These are phyloP conservation scores for Nemania sp. DNA, from an alignment of 2,329 filamentous ascomycete species.

Conservation along the genomic window DNA sequence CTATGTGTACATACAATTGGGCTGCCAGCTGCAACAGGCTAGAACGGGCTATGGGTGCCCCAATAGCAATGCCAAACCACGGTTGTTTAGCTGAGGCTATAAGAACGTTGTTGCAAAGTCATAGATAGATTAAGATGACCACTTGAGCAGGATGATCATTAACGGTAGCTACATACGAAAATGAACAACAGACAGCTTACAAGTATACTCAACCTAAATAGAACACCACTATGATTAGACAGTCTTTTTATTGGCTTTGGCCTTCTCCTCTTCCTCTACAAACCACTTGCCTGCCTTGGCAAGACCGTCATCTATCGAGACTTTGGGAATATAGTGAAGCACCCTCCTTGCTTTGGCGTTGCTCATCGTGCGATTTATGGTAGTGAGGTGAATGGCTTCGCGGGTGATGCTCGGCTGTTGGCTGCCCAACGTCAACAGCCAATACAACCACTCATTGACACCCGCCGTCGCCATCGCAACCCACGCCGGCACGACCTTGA, in stretches of 20 bases:
- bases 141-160: too few relatives aligned
- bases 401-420: slow-evolving; percentile 22
- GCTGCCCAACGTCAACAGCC: slow-evolving; percentile 22
- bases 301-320: slow-evolving; percentile 22
- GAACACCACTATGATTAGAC: too few relatives aligned
- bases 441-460: slow-evolving; percentile 34
- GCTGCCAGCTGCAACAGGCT: too few relatives aligned
- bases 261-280: slow-evolving; percentile 16
- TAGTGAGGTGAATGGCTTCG: slow-evolving; percentile 25
- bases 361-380: slow-evolving; percentile 26
- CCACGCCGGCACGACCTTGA: slow-evolving; percentile 30
- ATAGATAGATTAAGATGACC: too few relatives aligned
- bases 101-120: too few relatives aligned
- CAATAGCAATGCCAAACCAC: too few relatives aligned
- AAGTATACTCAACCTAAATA: too few relatives aligned
- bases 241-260: slow-evolving; percentile 5
- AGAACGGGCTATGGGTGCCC: too few relatives aligned
- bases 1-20: too few relatives aligned
- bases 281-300: slow-evolving; percentile 29
- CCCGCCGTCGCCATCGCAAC: slow-evolving; percentile 32
- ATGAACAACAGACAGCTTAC: too few relatives aligned
- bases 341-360: slow-evolving; percentile 27
- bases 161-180: too few relatives aligned
- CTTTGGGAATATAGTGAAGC: slow-evolving; percentile 26
- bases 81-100: too few relatives aligned